Evolutionary conservation across 768 basidiomycete genomes (phyloP).

Genomic region (Amanita exitialis): DNA sequence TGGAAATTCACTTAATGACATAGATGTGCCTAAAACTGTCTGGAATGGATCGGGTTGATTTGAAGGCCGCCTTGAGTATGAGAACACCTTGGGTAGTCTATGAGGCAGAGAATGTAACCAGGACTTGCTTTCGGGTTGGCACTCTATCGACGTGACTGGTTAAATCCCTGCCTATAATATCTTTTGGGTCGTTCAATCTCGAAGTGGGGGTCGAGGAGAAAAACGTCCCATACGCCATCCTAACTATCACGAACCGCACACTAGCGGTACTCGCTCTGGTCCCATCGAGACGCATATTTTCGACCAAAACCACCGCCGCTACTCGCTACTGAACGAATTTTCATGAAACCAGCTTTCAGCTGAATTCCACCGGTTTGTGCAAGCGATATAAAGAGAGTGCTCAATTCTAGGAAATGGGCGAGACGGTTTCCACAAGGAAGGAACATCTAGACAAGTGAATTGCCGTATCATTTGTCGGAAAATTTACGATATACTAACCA

Average conservation of each 20-base stretch:
- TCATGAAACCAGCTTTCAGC: constrained; percentile 83
- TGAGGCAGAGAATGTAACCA: constrained; percentile 29
- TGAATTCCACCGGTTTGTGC: constrained; percentile 79
- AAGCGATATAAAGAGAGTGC: constrained; percentile 72
- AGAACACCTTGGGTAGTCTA: constrained; percentile 33
- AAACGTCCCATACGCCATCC: constrained; percentile 89
- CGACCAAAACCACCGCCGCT: constrained; percentile 52
- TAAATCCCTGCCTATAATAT: constrained; percentile 79
- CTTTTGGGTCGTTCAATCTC: constrained; percentile 83
- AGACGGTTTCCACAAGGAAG: constrained; percentile 87
- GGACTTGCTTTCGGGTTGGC: constrained; percentile 1
- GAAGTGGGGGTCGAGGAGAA: constrained; percentile 85
- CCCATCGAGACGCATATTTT: constrained; percentile 48
- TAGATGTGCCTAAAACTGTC: constrained; percentile 12
- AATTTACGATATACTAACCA: constrained; percentile 41
- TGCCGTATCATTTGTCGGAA: not conserved
- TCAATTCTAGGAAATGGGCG: constrained; percentile 86
- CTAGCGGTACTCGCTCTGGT: constrained; percentile 69
- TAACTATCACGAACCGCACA: constrained; percentile 85
- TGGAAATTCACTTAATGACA: constrained; percentile 25
- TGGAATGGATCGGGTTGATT: not conserved
- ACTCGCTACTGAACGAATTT: constrained; percentile 41
- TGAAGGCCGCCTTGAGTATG: constrained; percentile 6
- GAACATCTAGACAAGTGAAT: constrained; percentile 62
- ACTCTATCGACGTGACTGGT: constrained; percentile 15